Base-by-base conservation (phyloP, 106 monocot genomes). In the Chionographis japonica region DNA sequence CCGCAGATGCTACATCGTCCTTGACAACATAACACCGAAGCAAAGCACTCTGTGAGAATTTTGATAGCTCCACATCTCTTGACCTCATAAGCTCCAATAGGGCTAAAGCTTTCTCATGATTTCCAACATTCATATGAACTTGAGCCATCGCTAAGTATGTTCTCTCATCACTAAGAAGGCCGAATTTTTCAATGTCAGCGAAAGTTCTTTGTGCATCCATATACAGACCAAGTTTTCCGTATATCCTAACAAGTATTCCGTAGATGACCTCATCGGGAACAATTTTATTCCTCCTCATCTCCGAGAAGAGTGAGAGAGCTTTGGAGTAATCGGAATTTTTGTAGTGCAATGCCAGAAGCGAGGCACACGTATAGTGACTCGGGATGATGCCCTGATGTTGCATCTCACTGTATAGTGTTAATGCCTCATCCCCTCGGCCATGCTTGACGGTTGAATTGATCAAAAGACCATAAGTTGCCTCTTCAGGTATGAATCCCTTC, bases 141-240 rank as follows among this genome's bases (percentile, higher is more conserved):
- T 98, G 92, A 67, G 84, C 92, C 87, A 98, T 93, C 11, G 92
- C 93, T 13, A 81, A 72, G 73, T 87, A 93, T 62, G 92, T 98
- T 58, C 80, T 90, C 69, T 98, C 98, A 76, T 85, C 79, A 49
- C 67, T 87, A 58, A 93, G 77, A 69, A 98, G 72, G 35, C 85
- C 90, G 18, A 81, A 60, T 66, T 68, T 81, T 51, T 90, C 79
- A 73, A 83, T 79, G 46, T 90, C 83, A 59, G 62, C 41, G 52
- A 93, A 98, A 11, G 80, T 87, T 67, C 52, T 82, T 64, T 83
- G 49, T 41, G 98, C 98, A 62, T 98, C 98, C 60, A 85, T 85
- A 52, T 92, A 87, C n/a, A 98, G 61, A 36, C 93, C 85, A 76
- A 98, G 77, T 73, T 88, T 98, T 1, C 98, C 98, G 69, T 98